Evolutionary conservation across 2,329 filamentous ascomycete species (phyloP).

Genomic region (Escovopsis sp.): DNA sequence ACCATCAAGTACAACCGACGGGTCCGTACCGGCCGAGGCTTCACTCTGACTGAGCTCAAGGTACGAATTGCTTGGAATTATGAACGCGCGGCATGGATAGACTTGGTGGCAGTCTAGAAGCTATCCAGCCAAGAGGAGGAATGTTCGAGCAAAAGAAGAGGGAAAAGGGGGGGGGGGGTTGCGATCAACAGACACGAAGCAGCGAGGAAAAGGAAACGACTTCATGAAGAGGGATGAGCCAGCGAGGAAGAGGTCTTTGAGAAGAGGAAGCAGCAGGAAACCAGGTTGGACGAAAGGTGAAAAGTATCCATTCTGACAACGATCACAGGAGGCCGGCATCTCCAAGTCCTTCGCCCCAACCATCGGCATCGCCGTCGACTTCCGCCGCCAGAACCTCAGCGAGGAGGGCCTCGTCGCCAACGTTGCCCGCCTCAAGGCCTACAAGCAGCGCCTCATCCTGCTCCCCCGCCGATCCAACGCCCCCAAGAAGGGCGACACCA

Average conservation of each 20-base stretch:
- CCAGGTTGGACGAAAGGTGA: background rate
- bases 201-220: background rate
- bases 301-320: slow-evolving; percentile 16
- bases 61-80: slow-evolving; percentile 37
- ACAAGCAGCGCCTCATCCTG: slow-evolving; percentile 89
- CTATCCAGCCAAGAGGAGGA: no score
- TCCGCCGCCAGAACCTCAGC: slow-evolving; percentile 91
- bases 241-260: background rate
- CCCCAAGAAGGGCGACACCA: slow-evolving; percentile 85
- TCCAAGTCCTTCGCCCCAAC: slow-evolving; percentile 86
- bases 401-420: slow-evolving; percentile 91
- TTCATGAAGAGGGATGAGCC: no score
- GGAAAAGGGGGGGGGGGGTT: background rate
- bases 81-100: background rate
- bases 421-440: slow-evolving; percentile 94
- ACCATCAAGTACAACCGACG: slow-evolving; percentile 99
- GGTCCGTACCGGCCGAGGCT: slow-evolving; percentile 90
- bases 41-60: slow-evolving; percentile 96
- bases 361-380: slow-evolving; percentile 93
- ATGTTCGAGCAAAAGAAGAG: background rate
- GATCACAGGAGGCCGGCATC: slow-evolving; percentile 79
- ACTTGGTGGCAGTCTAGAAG: background rate
- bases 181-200: background rate
- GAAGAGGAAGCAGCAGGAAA: background rate
- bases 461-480: slow-evolving; percentile 93